Conservation (phyloP, 768 basidiomycete species). For the Steccherinum ochraceum region DNA sequence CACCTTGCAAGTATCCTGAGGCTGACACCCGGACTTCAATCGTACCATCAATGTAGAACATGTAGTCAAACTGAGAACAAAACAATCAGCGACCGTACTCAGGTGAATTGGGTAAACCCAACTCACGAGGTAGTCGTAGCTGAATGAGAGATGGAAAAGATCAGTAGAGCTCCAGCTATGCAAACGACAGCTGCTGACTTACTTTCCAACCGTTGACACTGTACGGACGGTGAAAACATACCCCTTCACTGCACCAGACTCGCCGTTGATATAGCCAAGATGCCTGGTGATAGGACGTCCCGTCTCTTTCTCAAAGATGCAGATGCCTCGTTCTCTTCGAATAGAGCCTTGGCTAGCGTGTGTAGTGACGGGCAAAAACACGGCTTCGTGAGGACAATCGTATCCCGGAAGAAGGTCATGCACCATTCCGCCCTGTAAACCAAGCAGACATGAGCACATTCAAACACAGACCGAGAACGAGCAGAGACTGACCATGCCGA, state of each 20-base stretch:
- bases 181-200: constrained; percentile 21
- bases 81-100: background rate
- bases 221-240: constrained; percentile 52
- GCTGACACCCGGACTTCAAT: constrained; percentile 65
- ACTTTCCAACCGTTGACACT: constrained; percentile 61
- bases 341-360: constrained; percentile 38
- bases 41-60: constrained; percentile 60
- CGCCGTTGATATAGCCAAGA: constrained; percentile 43
- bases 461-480: background rate
- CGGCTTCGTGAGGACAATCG: constrained; percentile 59
- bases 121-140: constrained; percentile 53
- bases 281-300: constrained; percentile 54
- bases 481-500: constrained; percentile 41
- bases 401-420: constrained; percentile 61
- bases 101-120: background rate
- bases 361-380: constrained; percentile 54
- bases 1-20: constrained; percentile 64
- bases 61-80: constrained; percentile 47
- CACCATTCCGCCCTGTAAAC: constrained; percentile 34
- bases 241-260: constrained; percentile 56
- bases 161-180: constrained; percentile 1
- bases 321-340: constrained; percentile 47
- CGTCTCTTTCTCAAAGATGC: constrained; percentile 58
- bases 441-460: background rate
- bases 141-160: constrained; percentile 12